These are phyloP conservation scores for Agarophyton chilense DNA, from an alignment of 23 red algal species.

Conservation along the genomic window DNA sequence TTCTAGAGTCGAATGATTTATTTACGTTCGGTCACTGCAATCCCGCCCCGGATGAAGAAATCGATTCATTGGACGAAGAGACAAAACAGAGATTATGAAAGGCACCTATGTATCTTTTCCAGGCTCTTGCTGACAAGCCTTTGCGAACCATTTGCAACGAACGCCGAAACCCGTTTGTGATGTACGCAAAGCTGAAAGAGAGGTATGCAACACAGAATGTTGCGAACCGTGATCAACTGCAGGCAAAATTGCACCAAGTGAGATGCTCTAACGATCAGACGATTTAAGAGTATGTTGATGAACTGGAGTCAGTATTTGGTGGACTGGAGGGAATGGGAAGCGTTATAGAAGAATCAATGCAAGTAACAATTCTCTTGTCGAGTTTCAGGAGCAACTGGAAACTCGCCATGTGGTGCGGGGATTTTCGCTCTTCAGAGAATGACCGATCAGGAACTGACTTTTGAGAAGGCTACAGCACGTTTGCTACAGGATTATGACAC, in stretches of 20 bases:
- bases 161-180: neutral
- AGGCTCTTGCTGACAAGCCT: neutral
- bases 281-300: slow-evolving; percentile 14
- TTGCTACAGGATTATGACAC: neutral
- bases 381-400: neutral
- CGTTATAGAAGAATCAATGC: slow-evolving; percentile 5
- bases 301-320: neutral
- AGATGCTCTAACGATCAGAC: neutral
- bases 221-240: neutral
- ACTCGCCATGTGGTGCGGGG: neutral
- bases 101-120: neutral
- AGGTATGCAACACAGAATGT: neutral
- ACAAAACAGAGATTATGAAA: too few relatives aligned
- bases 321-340: neutral
- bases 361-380: neutral
- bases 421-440: neutral
- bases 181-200: neutral
- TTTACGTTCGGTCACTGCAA: too few relatives aligned
- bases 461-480: neutral
- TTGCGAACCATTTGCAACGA: neutral
- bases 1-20: too few relatives aligned
- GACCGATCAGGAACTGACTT: neutral
- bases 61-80: too few relatives aligned
- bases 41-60: too few relatives aligned
- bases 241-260: neutral